Percentiles rank a stretch among this genome's conserved stretches.
phyloP scores from a whole-genome alignment of 768 basidiomycete genomes.

The Hygrophoropsis aurantiaca region DNA sequence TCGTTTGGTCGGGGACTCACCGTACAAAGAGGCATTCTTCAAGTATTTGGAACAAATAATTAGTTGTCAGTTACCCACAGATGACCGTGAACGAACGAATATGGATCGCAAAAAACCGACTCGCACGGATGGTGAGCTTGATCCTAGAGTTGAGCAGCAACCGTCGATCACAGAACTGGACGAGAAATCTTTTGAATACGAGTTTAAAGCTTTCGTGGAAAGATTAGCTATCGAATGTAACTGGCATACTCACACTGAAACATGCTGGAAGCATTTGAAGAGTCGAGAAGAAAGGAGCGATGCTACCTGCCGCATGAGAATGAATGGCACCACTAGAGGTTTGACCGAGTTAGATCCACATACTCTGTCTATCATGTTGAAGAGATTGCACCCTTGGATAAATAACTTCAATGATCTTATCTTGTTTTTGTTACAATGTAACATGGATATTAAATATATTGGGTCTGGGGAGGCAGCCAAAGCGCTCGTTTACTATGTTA shows the following conservation, averaged over 20 bases:
- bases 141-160: neutral
- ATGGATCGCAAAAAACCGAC: neutral
- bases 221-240: too few species aligned
- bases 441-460: conserved; percentile 50
- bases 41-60: conserved; percentile 22
- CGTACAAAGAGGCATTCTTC: conserved; percentile 7
- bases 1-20: too few species aligned
- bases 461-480: conserved; percentile 40
- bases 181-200: too few species aligned
- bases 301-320: too few species aligned
- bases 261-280: too few species aligned
- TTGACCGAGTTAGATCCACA: conserved; percentile 14
- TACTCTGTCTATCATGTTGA: conserved; percentile 21
- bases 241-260: too few species aligned
- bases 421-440: conserved; percentile 33
- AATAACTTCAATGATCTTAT: conserved; percentile 46
- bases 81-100: neutral
- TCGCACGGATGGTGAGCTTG: neutral
- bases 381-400: conserved; percentile 37
- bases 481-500: conserved; percentile 38
- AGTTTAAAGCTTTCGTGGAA: too few species aligned
- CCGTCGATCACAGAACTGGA: too few species aligned
- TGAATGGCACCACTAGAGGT: conserved; percentile 5
- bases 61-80: neutral
- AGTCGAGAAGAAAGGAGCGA: too few species aligned